Evolutionary conservation across 2,329 filamentous ascomycete genomes (phyloP).

Genomic region (Fusarium albosuccineum): DNA sequence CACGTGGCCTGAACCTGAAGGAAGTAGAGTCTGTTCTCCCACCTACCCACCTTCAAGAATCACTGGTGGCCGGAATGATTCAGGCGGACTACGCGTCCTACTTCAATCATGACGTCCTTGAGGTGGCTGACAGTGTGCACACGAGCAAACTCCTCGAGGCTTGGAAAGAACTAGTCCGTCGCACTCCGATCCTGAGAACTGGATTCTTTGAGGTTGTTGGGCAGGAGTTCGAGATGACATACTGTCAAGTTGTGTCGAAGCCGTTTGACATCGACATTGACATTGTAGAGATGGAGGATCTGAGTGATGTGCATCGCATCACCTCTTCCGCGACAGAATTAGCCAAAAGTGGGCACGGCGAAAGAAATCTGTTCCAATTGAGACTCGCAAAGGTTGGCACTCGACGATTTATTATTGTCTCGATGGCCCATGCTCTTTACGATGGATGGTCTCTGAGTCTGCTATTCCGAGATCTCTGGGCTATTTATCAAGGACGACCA

Average conservation of each 20-base stretch:
- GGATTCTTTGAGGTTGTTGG: conserved; percentile 77
- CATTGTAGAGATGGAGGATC: conserved; percentile 40
- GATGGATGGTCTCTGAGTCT: conserved; percentile 87
- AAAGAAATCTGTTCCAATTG: conserved; percentile 63
- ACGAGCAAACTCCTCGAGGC: conserved; percentile 68
- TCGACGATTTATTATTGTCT: conserved; percentile 68
- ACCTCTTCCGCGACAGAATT: conserved; percentile 53
- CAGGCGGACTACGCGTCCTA: conserved; percentile 80
- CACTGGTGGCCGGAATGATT: conserved; percentile 86
- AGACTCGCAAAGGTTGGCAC: conserved; percentile 53
- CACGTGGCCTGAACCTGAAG: conserved; percentile 50
- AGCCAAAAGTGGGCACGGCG: conserved; percentile 55
- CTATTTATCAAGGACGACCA: conserved; percentile 68
- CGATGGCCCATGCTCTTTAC: conserved; percentile 88
- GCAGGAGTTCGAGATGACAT: conserved; percentile 64
- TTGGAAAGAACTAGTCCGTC: conserved; percentile 70
- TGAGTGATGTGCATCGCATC: conserved; percentile 52
- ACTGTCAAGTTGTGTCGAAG: conserved; percentile 63
- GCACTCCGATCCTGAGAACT: conserved; percentile 80
- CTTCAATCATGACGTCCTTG: conserved; percentile 86
- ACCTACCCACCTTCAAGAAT: conserved; percentile 86
- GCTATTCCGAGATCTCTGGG: conserved; percentile 77
- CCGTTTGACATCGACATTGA: conserved; percentile 36
- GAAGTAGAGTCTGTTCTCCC: conserved; percentile 74
- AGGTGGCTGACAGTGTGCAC: conserved; percentile 68